These are phyloP conservation scores for Pascua guehoae DNA, from an alignment of 1,284 basidiomycete genomes.

Conservation along the genomic window DNA sequence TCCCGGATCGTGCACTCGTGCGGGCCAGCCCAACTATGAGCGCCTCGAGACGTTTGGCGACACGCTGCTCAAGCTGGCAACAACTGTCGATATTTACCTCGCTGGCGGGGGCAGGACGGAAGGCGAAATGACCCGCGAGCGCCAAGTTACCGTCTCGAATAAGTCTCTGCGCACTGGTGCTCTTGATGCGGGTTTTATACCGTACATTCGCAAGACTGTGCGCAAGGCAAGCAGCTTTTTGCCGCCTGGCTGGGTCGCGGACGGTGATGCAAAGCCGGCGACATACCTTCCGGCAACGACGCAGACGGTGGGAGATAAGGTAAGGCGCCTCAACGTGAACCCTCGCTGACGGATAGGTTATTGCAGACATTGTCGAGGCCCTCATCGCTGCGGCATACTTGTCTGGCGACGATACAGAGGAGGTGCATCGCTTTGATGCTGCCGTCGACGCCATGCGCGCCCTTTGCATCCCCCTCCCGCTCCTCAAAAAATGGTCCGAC, in stretches of 20 bases:
- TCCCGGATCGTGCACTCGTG: constrained; percentile 7
- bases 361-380: constrained; percentile 35
- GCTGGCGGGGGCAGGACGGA: constrained; percentile 5
- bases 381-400: constrained; percentile 38
- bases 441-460: constrained; percentile 25
- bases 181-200: constrained; percentile 23
- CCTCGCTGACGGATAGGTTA: not conserved
- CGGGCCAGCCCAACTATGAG: constrained; percentile 27
- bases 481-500: constrained; percentile 16
- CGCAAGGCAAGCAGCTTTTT: constrained; percentile 24
- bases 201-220: constrained; percentile 28
- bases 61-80: constrained; percentile 33
- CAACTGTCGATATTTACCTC: constrained; percentile 23
- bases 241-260: constrained; percentile 29
- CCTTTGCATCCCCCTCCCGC: constrained; percentile 18
- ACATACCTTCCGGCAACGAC: not conserved
- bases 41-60: constrained; percentile 45
- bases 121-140: constrained; percentile 16
- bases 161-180: constrained; percentile 20
- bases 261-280: not conserved
- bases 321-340: not conserved
- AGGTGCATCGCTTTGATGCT: not conserved
- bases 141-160: constrained; percentile 32
- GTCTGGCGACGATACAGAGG: constrained; percentile 10
- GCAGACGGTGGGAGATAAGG: constrained; percentile 36